Base-by-base conservation (phyloP, 305 asterid species). In the Plantago rigida region DNA sequence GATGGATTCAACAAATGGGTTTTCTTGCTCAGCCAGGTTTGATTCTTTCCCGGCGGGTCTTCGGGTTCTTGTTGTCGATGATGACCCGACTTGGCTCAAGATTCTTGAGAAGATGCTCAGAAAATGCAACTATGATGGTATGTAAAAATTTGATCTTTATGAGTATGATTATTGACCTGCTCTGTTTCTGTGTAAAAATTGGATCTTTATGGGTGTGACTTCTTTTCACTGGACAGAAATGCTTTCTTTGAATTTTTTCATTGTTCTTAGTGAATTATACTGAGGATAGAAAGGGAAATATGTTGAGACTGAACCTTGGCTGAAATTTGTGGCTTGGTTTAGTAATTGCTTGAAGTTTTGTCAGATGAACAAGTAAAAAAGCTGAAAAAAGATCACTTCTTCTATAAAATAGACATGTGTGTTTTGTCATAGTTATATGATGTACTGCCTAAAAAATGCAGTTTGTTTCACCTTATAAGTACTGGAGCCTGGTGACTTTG, bases 41-140 rank as follows among this genome's bases (percentile, higher is more conserved):
- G 82, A 73, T 19, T 46, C 60, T 44, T 84, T 84, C 47, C 91
- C 94, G 2, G 83, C 76, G 13, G 94, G 95, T 17, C 70, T 87
- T 39, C 71, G 94, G 52, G 89, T 87, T 52, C 91, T 87, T 11
- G 84, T 82, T 3, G 94, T 84, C 12, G 95, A 87, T 61, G 78
- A 79, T 71, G 95, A 82, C 78, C 79, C 73, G 24, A 73, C 84
- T 11, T 83, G 83, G 76, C 66, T 81, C 60, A 79, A 79, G 67
- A 70, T 66, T 76, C 84, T 87, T 66, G 88, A 82, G 13, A 81
- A 77, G 68, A 79, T 87, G 94, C 94, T 82, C 47, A 77, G 67
- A 71, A 79, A 78, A 62, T 84, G 91, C 68, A 78, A 75, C 8
- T 84, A 87, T 67, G 75, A 87, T 79, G 94, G 95, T 85, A 15